phyloP scores from a whole-genome alignment of 768 basidiomycete species.

The Boletus sensibilis region DNA sequence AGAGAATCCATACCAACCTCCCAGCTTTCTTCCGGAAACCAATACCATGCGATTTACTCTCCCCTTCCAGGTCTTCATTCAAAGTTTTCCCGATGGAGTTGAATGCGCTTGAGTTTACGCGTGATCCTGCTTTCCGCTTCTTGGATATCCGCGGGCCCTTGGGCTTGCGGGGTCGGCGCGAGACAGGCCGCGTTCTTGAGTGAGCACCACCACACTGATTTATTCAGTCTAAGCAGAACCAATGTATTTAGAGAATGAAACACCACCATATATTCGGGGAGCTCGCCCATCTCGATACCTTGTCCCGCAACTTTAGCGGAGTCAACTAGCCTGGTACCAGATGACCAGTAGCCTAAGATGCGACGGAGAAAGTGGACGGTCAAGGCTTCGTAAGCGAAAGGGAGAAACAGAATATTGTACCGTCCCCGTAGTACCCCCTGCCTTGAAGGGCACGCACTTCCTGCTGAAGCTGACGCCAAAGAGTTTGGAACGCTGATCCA shows the following conservation, averaged over 20 bases:
- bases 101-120: conserved; percentile 65
- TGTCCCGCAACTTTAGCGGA: conserved; percentile 53
- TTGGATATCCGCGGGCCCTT: conserved; percentile 64
- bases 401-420: conserved; percentile 34
- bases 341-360: conserved; percentile 76
- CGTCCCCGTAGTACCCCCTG: conserved; percentile 82
- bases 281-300: conserved; percentile 52
- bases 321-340: conserved; percentile 68
- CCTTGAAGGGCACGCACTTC: conserved; percentile 72
- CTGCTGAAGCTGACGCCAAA: conserved; percentile 63
- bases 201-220: conserved; percentile 80
- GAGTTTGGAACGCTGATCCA: conserved; percentile 68
- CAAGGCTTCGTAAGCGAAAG: conserved; percentile 3
- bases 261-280: conserved; percentile 75
- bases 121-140: conserved; percentile 67
- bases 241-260: not conserved
- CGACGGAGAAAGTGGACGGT: not conserved
- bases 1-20: conserved; percentile 44
- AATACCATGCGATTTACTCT: conserved; percentile 43
- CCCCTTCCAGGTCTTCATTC: conserved; percentile 40
- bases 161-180: conserved; percentile 43
- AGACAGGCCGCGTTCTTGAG: conserved; percentile 54
- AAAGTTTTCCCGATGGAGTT: conserved; percentile 53
- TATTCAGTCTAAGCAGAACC: not conserved
- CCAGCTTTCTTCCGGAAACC: conserved; percentile 72